phyloP scores from a whole-genome alignment of 2,329 filamentous ascomycete species.

The Botryotinia calthae region DNA sequence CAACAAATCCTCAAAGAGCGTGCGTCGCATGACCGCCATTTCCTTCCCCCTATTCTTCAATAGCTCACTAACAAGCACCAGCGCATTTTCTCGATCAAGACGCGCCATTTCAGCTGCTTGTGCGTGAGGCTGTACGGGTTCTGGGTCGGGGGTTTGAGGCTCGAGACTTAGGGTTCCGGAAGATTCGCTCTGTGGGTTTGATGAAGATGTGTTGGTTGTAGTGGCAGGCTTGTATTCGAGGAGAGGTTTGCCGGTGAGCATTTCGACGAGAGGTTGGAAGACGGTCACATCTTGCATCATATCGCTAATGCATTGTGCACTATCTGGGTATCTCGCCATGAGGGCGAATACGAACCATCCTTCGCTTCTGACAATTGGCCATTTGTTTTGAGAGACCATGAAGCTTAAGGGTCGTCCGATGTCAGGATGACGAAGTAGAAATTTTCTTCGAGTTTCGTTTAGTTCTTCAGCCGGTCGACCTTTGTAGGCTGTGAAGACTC shows the following conservation, averaged over 20 bases:
- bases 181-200: constrained; percentile 4
- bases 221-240: constrained; percentile 26
- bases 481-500: constrained; percentile 49
- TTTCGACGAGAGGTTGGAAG: constrained; percentile 46
- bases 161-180: not conserved
- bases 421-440: constrained; percentile 38
- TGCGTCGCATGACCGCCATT: constrained; percentile 43
- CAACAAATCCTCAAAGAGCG: constrained; percentile 49
- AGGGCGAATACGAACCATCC: constrained; percentile 62
- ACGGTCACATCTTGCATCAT: constrained; percentile 46
- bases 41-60: constrained; percentile 45
- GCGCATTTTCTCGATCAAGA: constrained; percentile 59
- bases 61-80: constrained; percentile 58
- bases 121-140: constrained; percentile 28
- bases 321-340: constrained; percentile 52
- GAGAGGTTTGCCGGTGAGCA: constrained; percentile 48
- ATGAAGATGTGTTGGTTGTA: not conserved
- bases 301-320: constrained; percentile 47
- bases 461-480: constrained; percentile 36
- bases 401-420: constrained; percentile 45
- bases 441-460: constrained; percentile 39
- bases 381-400: constrained; percentile 56
- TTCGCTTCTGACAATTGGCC: constrained; percentile 58
- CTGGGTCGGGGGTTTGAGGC: constrained; percentile 13
- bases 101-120: constrained; percentile 46